Percentiles rank a stretch among this genome's conserved stretches.
phyloP scores from a whole-genome alignment of 768 basidiomycete species.

The Rhizopogon rudus region DNA sequence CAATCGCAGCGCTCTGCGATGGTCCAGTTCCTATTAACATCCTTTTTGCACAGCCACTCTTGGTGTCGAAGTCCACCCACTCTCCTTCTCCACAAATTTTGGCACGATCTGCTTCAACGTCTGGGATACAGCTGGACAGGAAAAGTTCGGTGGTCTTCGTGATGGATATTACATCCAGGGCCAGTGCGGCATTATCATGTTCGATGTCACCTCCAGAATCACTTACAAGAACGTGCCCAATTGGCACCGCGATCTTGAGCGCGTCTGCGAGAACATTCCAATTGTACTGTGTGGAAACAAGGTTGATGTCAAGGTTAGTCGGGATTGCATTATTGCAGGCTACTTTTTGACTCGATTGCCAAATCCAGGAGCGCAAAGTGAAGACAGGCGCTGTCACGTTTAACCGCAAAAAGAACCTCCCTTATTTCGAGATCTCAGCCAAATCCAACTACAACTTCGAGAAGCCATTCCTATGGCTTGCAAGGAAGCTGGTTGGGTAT shows the following conservation, averaged over 20 bases:
- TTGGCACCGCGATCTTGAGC: conserved; percentile 99
- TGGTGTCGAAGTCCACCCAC: conserved; percentile 98
- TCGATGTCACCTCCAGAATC: conserved; percentile 98
- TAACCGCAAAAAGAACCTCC: conserved; percentile 99
- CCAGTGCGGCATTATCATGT: conserved; percentile 99
- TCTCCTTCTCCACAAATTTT: conserved; percentile 95
- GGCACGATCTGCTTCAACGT: conserved; percentile 99
- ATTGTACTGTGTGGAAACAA: conserved; percentile 99
- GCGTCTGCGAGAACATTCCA: conserved; percentile 99
- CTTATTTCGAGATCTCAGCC: conserved; percentile 99
- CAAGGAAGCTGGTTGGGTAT: conserved; percentile 94
- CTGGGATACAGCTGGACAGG: conserved; percentile 99
- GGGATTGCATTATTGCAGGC: background rate
- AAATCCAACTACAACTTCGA: conserved; percentile 99
- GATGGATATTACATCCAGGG: conserved; percentile 97
- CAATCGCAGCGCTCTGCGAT: conserved; percentile 10
- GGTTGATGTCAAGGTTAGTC: conserved; percentile 93
- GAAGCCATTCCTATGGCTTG: conserved; percentile 99
- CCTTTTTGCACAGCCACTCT: conserved; percentile 71
- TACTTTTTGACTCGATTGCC: conserved; percentile 4
- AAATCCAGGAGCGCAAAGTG: conserved; percentile 91
- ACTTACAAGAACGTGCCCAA: conserved; percentile 99
- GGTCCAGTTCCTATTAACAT: conserved; percentile 7
- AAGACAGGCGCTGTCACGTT: conserved; percentile 98
- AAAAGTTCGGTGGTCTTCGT: conserved; percentile 98